Percentiles rank a stretch among this genome's conserved stretches.
These are phyloP conservation scores for Coelastrella sp. DNA, from an alignment of 139 green algal genomes.

Conservation along the genomic window DNA sequence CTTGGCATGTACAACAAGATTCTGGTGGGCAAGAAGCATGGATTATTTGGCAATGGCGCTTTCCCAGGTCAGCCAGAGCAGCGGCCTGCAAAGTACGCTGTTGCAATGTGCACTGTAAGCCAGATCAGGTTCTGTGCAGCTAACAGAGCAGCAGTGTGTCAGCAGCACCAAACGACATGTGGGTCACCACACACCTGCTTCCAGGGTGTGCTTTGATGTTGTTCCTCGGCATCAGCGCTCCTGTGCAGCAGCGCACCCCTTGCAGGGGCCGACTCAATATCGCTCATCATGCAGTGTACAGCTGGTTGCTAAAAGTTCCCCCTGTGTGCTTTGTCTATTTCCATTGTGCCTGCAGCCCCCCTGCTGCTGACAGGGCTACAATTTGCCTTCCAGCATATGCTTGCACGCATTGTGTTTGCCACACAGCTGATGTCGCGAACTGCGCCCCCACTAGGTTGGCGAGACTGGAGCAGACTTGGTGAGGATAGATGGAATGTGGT, in stretches of 20 bases:
- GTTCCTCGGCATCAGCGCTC: too few species aligned
- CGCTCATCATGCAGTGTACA: neutral
- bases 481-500: slow-evolving; percentile 5
- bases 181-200: too few species aligned
- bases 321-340: neutral
- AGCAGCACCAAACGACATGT: too few species aligned
- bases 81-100: too few species aligned
- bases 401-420: slow-evolving; percentile 68
- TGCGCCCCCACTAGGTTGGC: slow-evolving; percentile 59
- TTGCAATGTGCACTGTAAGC: too few species aligned
- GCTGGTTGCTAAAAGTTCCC: neutral
- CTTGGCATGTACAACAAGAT: slow-evolving; percentile 85
- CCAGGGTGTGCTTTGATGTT: too few species aligned
- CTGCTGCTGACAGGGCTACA: slow-evolving; percentile 71
- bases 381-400: slow-evolving; percentile 80
- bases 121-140: too few species aligned
- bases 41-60: slow-evolving; percentile 68
- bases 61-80: slow-evolving; percentile 78
- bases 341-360: slow-evolving; percentile 52
- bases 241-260: too few species aligned
- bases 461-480: slow-evolving; percentile 70
- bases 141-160: too few species aligned
- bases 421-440: slow-evolving; percentile 59
- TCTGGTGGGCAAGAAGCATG: slow-evolving; percentile 77
- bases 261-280: too few species aligned